Evolutionary conservation across 2,329 filamentous ascomycete genomes (phyloP).

Genomic region (Talaromyces pinophilus): DNA sequence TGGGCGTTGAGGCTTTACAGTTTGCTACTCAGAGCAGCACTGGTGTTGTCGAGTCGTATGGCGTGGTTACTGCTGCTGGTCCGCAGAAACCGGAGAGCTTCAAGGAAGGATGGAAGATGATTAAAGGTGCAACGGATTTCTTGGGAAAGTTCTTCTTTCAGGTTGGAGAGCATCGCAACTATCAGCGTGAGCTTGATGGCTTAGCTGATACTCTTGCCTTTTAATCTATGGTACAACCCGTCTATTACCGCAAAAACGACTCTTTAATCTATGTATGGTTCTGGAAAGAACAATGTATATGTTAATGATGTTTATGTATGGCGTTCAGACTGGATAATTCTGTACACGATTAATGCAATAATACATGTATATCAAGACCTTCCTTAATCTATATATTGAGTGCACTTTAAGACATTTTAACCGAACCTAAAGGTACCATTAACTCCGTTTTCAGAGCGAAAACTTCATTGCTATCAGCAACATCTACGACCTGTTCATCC

Average conservation of each 20-base stretch:
- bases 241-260: background rate
- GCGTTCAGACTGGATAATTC: background rate
- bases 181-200: constrained; percentile 71
- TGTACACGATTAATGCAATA: background rate
- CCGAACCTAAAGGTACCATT: background rate
- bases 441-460: constrained; percentile 15
- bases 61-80: constrained; percentile 68
- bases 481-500: background rate
- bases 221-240: constrained; percentile 41
- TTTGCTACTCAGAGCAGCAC: constrained; percentile 48
- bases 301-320: background rate
- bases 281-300: background rate
- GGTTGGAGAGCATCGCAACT: constrained; percentile 73
- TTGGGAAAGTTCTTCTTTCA: constrained; percentile 68
- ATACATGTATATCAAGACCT: background rate
- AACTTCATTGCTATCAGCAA: constrained; percentile 17
- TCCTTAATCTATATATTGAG: background rate
- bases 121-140: constrained; percentile 68
- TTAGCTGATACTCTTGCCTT: constrained; percentile 68
- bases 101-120: constrained; percentile 63
- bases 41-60: constrained; percentile 67
- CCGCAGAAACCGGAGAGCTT: constrained; percentile 58
- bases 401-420: background rate
- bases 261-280: background rate
- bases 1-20: constrained; percentile 48